Evolutionary conservation across 108 stramenopile genomes (phyloP), one percentile per base, ranked within the genome.

Genomic region (Discostella stelligeroides): DNA sequence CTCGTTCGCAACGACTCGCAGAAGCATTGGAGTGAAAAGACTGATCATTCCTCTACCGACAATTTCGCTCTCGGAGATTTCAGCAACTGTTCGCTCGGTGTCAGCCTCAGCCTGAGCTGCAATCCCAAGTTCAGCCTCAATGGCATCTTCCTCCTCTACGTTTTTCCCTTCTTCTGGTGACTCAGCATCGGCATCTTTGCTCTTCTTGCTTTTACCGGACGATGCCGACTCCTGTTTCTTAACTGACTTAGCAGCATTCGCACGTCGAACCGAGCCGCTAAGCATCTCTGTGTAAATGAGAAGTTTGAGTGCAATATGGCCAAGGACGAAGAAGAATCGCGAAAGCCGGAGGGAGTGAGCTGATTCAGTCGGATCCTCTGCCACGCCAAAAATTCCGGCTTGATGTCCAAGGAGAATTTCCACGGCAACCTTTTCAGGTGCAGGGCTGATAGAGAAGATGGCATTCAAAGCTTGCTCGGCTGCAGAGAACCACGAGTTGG

Each of bases 261-360:
- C 90, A 61, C 88, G 86, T 20, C 90, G 86, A 55, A 96, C 88
- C 57, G 84, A 71, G 15, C 89, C 83, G 30, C 86, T 92, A 8
- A 97, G 29, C 18, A 73, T 76, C 62, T 99, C 98, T 9, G 96
- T 92, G 71, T 97, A 95, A 10, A 98, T 94, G 7, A 98, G 88
- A 1, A 96, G 83, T 72, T 91, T 91, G 46, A 99, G 77, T 21
- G 98, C 92, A 59, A 96, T 86, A 54, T 99, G 95, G 3, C 98
- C 98, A 11, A 96, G 72, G 51, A 97, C 89, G 82, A 97, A 98
- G 68, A 97, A 95, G 77, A 99, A 97, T 42, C 96, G 76, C 8
- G 95, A 89, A 34, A 99, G 89, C 43, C 86, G 79, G 30, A 89
- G 61, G 34, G 91, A 81, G 67, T 88, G 76, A 60, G 86, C 79